phyloP scores from a whole-genome alignment of 1,139 yeast species.

The Saccharomyces hybrid region DNA sequence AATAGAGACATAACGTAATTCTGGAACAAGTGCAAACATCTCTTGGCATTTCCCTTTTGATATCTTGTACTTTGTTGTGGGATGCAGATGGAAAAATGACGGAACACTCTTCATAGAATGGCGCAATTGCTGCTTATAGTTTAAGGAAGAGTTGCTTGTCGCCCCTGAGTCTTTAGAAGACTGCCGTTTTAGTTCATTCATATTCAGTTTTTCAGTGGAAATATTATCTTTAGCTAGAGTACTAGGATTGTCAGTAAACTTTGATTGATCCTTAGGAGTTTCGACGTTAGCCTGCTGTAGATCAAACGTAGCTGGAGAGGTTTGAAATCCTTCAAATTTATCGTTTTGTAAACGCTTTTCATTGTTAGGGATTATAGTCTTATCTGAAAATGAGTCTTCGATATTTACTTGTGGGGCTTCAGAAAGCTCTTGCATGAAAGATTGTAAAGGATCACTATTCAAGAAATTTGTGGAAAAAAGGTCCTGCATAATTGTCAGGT shows the following conservation, averaged over 20 bases:
- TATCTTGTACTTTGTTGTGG: slow-evolving; percentile 9
- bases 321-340: background rate
- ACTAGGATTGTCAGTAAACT: slow-evolving; percentile 10
- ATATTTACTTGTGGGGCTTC: slow-evolving; percentile 8
- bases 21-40: slow-evolving; percentile 24
- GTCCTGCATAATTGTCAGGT: slow-evolving; percentile 12
- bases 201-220: slow-evolving; percentile 16
- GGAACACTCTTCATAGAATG: slow-evolving; percentile 16
- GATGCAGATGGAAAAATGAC: slow-evolving; percentile 18
- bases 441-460: slow-evolving; percentile 22
- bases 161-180: slow-evolving; percentile 4
- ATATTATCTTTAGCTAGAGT: slow-evolving; percentile 16
- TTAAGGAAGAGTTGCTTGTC: slow-evolving; percentile 2
- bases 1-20: slow-evolving; percentile 15
- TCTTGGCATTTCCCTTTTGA: slow-evolving; percentile 13
- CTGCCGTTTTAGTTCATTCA: slow-evolving; percentile 14
- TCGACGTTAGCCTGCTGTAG: background rate
- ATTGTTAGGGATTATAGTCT: background rate
- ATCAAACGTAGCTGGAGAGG: background rate
- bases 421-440: slow-evolving; percentile 22
- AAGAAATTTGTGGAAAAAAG: slow-evolving; percentile 19
- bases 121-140: slow-evolving; percentile 9
- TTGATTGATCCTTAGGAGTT: background rate
- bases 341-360: background rate
- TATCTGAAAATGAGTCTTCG: background rate